A percentile compares a stretch with the other conserved stretches of the same genome.
These are phyloP conservation scores for Kuraishia hungarica DNA, from an alignment of 805 yeast species.

Conservation along the genomic window DNA sequence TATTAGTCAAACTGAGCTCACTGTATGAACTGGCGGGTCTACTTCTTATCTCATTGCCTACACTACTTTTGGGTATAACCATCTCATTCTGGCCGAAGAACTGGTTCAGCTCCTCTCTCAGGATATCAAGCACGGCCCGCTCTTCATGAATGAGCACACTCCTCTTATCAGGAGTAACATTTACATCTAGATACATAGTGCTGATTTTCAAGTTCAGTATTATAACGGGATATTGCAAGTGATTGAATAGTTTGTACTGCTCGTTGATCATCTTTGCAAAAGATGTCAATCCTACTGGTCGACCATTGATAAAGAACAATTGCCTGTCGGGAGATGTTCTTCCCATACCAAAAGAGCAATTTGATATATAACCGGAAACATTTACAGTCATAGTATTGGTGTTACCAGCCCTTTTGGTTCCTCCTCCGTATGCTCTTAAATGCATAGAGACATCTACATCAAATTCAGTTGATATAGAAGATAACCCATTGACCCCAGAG, in stretches of 20 bases:
- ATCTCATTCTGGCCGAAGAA: conserved; percentile 32
- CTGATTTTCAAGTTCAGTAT: conserved; percentile 51
- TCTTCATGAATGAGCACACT: conserved; percentile 65
- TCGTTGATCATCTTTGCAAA: conserved; percentile 61
- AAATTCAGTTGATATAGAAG: conserved; percentile 35
- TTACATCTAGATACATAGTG: conserved; percentile 59
- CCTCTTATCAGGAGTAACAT: conserved; percentile 88
- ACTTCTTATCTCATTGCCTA: background rate
- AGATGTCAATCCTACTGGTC: conserved; percentile 61
- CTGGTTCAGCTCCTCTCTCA: conserved; percentile 40
- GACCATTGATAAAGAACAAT: conserved; percentile 56
- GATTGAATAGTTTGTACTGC: conserved; percentile 61
- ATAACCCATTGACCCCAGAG: conserved; percentile 49
- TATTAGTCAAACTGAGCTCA: background rate
- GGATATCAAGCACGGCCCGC: conserved; percentile 39
- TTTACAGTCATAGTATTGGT: conserved; percentile 22
- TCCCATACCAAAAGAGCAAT: conserved; percentile 73
- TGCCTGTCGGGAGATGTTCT: conserved; percentile 71
- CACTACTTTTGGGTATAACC: conserved; percentile 15
- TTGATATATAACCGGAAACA: conserved; percentile 61
- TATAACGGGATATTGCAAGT: conserved; percentile 65
- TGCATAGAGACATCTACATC: conserved; percentile 23
- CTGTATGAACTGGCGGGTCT: background rate
- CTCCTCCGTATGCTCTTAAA: conserved; percentile 7
- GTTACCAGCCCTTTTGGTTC: too few relatives aligned